Evolutionary conservation across 805 yeast genomes (phyloP).

Genomic region (Tetrapisispora arboricola): DNA sequence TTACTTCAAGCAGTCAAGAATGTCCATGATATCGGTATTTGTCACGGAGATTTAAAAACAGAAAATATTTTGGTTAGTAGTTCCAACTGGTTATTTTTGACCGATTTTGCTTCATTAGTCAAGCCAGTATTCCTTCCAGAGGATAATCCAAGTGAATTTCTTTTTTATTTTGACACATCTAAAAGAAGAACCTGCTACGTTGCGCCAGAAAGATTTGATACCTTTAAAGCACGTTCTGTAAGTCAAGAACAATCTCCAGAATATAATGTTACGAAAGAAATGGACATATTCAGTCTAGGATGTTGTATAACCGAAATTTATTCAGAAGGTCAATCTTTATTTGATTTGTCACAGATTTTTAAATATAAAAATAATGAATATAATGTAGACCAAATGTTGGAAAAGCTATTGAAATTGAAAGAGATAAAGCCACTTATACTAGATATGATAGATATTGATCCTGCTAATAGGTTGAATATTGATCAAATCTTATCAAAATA

Average conservation of each 20-base stretch:
- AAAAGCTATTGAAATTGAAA: constrained; percentile 37
- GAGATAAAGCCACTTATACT: constrained; percentile 44
- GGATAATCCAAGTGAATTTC: constrained; percentile 84
- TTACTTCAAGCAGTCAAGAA: constrained; percentile 50
- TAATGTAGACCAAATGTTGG: constrained; percentile 33
- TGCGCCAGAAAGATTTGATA: constrained; percentile 82
- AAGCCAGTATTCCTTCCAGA: constrained; percentile 85
- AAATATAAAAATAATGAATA: constrained; percentile 65
- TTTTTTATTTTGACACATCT: constrained; percentile 87
- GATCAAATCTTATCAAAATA: constrained; percentile 41
- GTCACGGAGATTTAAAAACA: constrained; percentile 86
- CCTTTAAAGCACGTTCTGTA: constrained; percentile 18
- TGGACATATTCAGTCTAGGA: constrained; percentile 78
- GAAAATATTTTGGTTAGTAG: constrained; percentile 82
- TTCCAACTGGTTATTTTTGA: constrained; percentile 75
- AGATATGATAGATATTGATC: constrained; percentile 57
- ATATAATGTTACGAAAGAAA: constrained; percentile 38
- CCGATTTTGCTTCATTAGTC: constrained; percentile 68
- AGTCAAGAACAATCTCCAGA: constrained; percentile 1
- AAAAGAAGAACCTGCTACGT: constrained; percentile 79
- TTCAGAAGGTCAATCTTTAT: constrained; percentile 76
- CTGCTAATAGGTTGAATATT: constrained; percentile 49
- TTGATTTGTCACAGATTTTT: constrained; percentile 79
- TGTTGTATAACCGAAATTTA: constrained; percentile 88
- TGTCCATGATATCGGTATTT: constrained; percentile 51